These are phyloP conservation scores for Salix purpurea DNA, from an alignment of 345 rosid genomes.

Conservation along the genomic window DNA sequence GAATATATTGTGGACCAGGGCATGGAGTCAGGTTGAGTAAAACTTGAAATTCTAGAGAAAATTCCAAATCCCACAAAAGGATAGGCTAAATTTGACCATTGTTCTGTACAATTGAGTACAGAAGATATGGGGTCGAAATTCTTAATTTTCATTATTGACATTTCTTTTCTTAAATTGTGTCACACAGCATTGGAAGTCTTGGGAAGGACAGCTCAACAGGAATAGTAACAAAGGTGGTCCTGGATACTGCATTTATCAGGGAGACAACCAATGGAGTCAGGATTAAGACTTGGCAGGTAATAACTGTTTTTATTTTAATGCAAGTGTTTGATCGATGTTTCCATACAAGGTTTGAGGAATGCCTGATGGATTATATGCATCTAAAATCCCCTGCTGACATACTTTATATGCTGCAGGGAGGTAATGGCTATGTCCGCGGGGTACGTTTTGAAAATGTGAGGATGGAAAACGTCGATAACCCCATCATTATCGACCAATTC, in stretches of 20 bases:
- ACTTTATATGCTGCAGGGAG: conserved; percentile 50
- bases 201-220: conserved; percentile 78
- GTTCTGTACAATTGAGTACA: not conserved
- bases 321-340: not conserved
- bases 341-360: not conserved
- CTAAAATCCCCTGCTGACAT: not conserved
- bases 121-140: not conserved
- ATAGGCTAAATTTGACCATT: not conserved
- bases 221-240: conserved; percentile 71
- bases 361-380: not conserved
- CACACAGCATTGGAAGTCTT: conserved; percentile 81
- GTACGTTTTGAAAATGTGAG: conserved; percentile 72
- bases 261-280: conserved; percentile 89
- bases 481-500: conserved; percentile 91
- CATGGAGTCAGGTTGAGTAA: conserved; percentile 79
- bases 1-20: conserved; percentile 87
- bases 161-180: not conserved
- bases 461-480: conserved; percentile 81
- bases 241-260: conserved; percentile 73
- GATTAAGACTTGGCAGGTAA: conserved; percentile 99
- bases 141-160: not conserved
- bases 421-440: conserved; percentile 82
- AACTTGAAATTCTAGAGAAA: not conserved
- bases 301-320: not conserved
- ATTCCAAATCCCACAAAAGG: not conserved